These are phyloP conservation scores for Pseudevernia furfuracea DNA, from an alignment of 495 filamentous ascomycete species.

Conservation along the genomic window DNA sequence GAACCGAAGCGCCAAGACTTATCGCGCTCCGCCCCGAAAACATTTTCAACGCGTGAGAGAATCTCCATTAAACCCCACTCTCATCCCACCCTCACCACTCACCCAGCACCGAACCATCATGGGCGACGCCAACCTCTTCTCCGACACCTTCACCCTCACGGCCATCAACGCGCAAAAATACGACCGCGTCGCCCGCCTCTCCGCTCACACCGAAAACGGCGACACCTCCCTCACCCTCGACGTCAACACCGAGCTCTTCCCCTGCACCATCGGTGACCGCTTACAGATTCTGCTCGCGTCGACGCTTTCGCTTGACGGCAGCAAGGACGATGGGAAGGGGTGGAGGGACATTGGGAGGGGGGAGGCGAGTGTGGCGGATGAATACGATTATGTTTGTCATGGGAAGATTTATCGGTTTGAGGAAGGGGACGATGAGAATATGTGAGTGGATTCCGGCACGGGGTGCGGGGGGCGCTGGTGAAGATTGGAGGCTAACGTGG, in stretches of 20 bases:
- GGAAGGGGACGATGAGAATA: conserved; percentile 72
- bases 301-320: conserved; percentile 79
- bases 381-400: conserved; percentile 94
- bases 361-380: conserved; percentile 75
- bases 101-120: conserved; percentile 27
- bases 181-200: conserved; percentile 83
- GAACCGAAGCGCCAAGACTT: too few relatives aligned
- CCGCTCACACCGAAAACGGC: conserved; percentile 59
- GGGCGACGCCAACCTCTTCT: conserved; percentile 82
- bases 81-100: neutral
- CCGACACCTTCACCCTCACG: conserved; percentile 82
- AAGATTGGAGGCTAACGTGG: conserved; percentile 14
- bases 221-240: conserved; percentile 75
- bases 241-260: conserved; percentile 90
- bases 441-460: conserved; percentile 51
- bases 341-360: conserved; percentile 72
- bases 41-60: neutral
- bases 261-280: conserved; percentile 60
- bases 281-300: conserved; percentile 73
- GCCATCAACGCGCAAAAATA: conserved; percentile 75
- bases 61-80: too few relatives aligned
- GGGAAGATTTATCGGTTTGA: conserved; percentile 98
- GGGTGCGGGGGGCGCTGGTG: conserved; percentile 2
- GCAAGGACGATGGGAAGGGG: conserved; percentile 61
- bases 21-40: too few relatives aligned